These are phyloP conservation scores for Globisporangium paddicum DNA, from an alignment of 352 stramenopile species.

Conservation along the genomic window DNA sequence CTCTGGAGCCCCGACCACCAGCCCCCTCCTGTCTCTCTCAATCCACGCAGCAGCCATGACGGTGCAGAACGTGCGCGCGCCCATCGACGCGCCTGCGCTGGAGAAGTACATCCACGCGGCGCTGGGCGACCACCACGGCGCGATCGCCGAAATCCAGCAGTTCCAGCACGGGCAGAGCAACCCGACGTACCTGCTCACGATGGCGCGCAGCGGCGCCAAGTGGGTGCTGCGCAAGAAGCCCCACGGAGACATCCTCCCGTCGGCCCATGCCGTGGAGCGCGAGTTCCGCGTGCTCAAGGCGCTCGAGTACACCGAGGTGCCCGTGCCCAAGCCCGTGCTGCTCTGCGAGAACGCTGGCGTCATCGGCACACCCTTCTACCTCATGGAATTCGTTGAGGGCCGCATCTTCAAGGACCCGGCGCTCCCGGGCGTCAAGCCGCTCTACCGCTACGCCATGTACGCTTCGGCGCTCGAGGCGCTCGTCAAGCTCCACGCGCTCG, in stretches of 20 bases:
- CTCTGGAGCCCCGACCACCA: background rate
- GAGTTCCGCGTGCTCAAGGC: constrained; percentile 71
- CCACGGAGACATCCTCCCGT: constrained; percentile 69
- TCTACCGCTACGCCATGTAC: constrained; percentile 83
- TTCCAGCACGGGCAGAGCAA: constrained; percentile 88
- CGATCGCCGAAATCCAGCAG: constrained; percentile 60
- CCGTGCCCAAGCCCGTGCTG: constrained; percentile 54
- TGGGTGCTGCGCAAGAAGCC: constrained; percentile 86
- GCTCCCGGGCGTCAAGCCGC: constrained; percentile 51
- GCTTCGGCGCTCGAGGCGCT: constrained; percentile 63
- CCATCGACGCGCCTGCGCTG: constrained; percentile 45
- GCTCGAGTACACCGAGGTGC: constrained; percentile 63
- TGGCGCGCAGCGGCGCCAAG: constrained; percentile 41
- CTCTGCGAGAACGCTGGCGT: constrained; percentile 60
- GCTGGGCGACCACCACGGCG: constrained; percentile 45
- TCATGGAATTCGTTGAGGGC: constrained; percentile 78
- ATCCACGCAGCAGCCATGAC: constrained; percentile 21
- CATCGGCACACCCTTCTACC: constrained; percentile 74
- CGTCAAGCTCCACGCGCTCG: constrained; percentile 56
- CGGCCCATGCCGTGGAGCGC: constrained; percentile 75
- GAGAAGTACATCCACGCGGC: constrained; percentile 42
- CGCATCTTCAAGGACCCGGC: constrained; percentile 72
- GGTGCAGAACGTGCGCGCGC: constrained; percentile 46
- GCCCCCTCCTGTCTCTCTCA: background rate
- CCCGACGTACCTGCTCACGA: constrained; percentile 80